Evolutionary conservation across 306 rosid genomes (phyloP), one percentile per base, ranked within the genome.

Genomic region (Gleditsia sinensis): DNA sequence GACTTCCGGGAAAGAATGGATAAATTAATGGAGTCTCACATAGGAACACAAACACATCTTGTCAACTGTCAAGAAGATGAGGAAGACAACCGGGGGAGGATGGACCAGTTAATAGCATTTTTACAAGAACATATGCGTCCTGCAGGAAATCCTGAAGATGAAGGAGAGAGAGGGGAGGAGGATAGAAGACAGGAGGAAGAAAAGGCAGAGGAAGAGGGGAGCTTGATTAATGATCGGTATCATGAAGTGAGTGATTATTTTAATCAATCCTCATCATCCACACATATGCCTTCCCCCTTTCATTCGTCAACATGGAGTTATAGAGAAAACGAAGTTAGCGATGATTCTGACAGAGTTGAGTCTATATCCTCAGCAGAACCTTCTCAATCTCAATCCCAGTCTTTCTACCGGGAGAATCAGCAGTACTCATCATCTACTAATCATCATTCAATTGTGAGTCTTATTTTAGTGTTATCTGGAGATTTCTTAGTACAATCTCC

Each of bases 1-100:
- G 96, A 82, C 34, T 86, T 92, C 64, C 75, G 91, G 14, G 93
- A 82, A 45, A 86, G 45, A 77, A 90, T 94, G 81, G 92, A 94
- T 34, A 82, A 85, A 81, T 78, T 94, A 81, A 88, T 94, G 91
- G 78, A 45, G 48, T 75, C 85, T 55, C 97, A 82, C 30, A 40
- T 81, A 51, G 95, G 82, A 74, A 82, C 83, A 61, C 93, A 77
- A 54, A 59, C 82, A n/a, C 76, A 64, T 16, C 19, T 68, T 32
- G 74, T 24, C 8, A 62, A 25, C 42, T 49, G 64, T 45, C 82
- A 80, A 60, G 84, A 77, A n/a, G 81, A 67, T 40, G 84, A 76
- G 24, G 74, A 82, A 46, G 85, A 72, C 72, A 75, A 36, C 48
- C 79, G 28, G 46, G 84, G 28, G 56, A 79, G 20, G 43, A 56